Evolutionary conservation across 768 basidiomycete genomes (phyloP), one percentile per base, ranked within the genome.

Genomic region (Rhodotorula babjevae): DNA sequence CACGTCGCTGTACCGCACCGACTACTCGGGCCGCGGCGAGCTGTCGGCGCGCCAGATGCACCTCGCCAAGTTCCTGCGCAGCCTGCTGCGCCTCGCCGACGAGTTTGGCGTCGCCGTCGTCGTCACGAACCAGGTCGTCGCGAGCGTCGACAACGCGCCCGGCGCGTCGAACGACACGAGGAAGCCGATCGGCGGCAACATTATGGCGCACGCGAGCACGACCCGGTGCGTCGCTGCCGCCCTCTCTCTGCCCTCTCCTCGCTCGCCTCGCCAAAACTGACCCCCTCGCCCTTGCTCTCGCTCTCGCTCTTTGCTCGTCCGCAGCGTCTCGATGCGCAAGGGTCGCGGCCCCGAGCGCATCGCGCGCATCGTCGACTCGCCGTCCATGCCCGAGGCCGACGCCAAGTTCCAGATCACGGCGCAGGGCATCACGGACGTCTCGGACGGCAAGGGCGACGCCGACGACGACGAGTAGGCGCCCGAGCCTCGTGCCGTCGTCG

Each of bases 71-170:
- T 98, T 97, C 84, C 82, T 99, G 60, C 87, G 96, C 67, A 94
- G 90, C 8, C 84, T 99, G 52, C 91, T 94, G 82, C 86, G 96
- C 57, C 82, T 99, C 53, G 96, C 96, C 15, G 96, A 99, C 78
- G 96, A 99, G 95, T 99, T 92, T 79, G 96, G 96, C 42, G 91
- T 98, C 61, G 96, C 96, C 8, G 95, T 98, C 33, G 93, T 99
- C 19, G 89, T 97, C 55, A 91, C 92, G 9, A 99, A 99, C 80
- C 96, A 99, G 81, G 96, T 99, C 76, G 96, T 99, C 87, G 97
- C 96, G n/a, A 94, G 88, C 68, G 95, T 96, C 4, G 96, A 99
- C 80, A 93, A 92, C 42, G 87, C 90, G 7, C 72, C 72, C 0
- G 92, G 92, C 61, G 90, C 90, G 21, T 91, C 92, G 29, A 92